These are phyloP conservation scores for Ormosia semicastrata DNA, from an alignment of 306 rosid genomes.

Conservation along the genomic window DNA sequence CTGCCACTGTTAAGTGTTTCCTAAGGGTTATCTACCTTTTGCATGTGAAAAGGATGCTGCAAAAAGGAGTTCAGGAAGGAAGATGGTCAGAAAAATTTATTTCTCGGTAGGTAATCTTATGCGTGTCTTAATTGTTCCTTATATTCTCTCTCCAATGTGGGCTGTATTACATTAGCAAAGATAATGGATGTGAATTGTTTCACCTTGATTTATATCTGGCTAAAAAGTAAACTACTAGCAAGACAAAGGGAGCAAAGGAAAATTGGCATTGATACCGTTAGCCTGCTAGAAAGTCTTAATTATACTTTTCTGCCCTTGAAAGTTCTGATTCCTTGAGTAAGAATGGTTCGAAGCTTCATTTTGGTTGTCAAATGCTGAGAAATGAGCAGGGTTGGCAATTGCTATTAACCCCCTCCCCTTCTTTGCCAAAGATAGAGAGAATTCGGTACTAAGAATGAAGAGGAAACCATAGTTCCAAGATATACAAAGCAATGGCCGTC, in stretches of 20 bases:
- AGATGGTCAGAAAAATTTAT: constrained; percentile 89
- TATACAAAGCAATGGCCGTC: too few species aligned
- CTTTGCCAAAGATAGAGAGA: too few species aligned
- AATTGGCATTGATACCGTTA: not conserved
- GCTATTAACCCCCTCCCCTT: not conserved
- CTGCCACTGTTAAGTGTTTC: constrained; percentile 10
- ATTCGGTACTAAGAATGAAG: too few species aligned
- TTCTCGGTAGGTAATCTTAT: constrained; percentile 73
- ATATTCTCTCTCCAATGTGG: not conserved
- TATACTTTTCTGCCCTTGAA: not conserved
- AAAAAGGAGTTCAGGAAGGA: constrained; percentile 79
- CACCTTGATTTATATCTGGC: not conserved
- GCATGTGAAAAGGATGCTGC: constrained; percentile 72
- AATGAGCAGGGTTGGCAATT: not conserved
- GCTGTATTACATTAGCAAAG: not conserved
- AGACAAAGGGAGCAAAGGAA: not conserved
- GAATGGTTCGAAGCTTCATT: not conserved
- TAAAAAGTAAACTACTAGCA: not conserved
- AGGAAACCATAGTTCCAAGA: too few species aligned
- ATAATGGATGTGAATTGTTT: not conserved
- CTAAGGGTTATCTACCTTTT: constrained; percentile 40
- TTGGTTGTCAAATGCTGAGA: constrained; percentile 6
- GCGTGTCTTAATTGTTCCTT: constrained; percentile 20
- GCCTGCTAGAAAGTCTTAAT: not conserved
- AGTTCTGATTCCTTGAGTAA: not conserved